Conservation (phyloP, 208 protist genomes). For the Acanthamoeba royreba region DNA sequence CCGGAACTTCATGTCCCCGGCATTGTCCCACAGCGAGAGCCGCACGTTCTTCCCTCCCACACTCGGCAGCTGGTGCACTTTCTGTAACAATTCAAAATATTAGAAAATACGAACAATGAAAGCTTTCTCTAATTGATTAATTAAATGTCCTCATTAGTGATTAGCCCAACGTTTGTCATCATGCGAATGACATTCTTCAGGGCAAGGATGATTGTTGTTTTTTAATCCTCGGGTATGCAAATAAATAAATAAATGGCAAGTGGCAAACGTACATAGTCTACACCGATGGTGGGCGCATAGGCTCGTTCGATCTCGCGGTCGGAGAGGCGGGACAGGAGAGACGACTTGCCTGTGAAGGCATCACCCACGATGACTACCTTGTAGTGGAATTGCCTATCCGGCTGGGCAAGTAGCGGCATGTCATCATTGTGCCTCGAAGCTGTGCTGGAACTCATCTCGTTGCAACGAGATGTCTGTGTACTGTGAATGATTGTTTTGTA, state of each 20-base stretch:
- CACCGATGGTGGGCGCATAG: neutral
- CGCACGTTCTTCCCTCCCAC: neutral
- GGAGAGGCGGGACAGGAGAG: neutral
- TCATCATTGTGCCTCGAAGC: too few species aligned
- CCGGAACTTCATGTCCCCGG: neutral
- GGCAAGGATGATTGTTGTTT: neutral
- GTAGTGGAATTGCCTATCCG: neutral
- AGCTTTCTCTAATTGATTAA: neutral
- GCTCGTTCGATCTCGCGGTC: neutral
- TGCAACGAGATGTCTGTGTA: too few species aligned
- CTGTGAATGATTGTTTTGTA: too few species aligned
- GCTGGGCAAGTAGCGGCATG: too few species aligned
- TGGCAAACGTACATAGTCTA: neutral
- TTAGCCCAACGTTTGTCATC: neutral
- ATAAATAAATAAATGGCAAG: too few species aligned
- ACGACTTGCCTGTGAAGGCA: neutral
- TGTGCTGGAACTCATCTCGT: too few species aligned
- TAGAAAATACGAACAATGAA: neutral
- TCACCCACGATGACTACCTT: neutral
- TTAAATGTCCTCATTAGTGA: too few species aligned
- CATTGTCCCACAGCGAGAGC: neutral
- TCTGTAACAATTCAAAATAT: neutral
- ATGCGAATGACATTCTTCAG: neutral
- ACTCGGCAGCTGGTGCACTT: neutral
- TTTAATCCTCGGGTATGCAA: neutral